A percentile compares a stretch with the other conserved stretches of the same genome.
These are phyloP conservation scores for Fusarium torreyae DNA, from an alignment of 2,329 filamentous ascomycete species.

Conservation along the genomic window DNA sequence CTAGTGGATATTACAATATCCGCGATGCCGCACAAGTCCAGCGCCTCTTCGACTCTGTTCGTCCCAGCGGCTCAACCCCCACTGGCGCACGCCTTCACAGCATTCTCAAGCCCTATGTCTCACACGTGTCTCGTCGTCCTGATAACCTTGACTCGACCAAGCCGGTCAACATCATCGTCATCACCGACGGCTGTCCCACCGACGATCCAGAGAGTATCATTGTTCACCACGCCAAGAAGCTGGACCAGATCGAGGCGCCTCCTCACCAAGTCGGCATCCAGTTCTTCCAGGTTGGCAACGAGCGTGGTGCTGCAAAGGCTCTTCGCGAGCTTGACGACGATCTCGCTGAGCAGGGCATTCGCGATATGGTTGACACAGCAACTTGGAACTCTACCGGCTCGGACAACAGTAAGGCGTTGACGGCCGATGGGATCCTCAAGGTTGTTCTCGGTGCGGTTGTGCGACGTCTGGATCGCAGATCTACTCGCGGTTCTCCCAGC, in stretches of 20 bases:
- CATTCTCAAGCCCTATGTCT: constrained; percentile 82
- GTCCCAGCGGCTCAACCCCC: constrained; percentile 77
- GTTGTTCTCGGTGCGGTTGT: constrained; percentile 85
- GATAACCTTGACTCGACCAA: constrained; percentile 68
- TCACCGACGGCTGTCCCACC: constrained; percentile 87
- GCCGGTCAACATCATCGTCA: constrained; percentile 91
- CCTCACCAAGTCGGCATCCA: constrained; percentile 91
- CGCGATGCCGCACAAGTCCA: constrained; percentile 70
- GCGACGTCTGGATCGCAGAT: constrained; percentile 55
- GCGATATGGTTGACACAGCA: constrained; percentile 95
- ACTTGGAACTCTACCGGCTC: constrained; percentile 73
- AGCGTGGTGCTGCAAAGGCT: constrained; percentile 74
- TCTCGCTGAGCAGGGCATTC: constrained; percentile 68
- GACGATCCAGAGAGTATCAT: constrained; percentile 85
- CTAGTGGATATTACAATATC: constrained; percentile 76
- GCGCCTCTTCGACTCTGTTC: constrained; percentile 78
- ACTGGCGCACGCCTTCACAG: constrained; percentile 79
- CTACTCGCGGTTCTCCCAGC: constrained; percentile 31
- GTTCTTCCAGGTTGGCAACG: constrained; percentile 93
- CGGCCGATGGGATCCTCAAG: constrained; percentile 83
- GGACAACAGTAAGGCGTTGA: constrained; percentile 63
- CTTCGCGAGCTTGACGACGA: constrained; percentile 83
- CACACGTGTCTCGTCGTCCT: constrained; percentile 53
- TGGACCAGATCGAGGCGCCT: constrained; percentile 79
- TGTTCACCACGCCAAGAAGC: constrained; percentile 74